Conservation (phyloP, 2,329 filamentous ascomycete species). For the Cladosporium sphaerospermum region DNA sequence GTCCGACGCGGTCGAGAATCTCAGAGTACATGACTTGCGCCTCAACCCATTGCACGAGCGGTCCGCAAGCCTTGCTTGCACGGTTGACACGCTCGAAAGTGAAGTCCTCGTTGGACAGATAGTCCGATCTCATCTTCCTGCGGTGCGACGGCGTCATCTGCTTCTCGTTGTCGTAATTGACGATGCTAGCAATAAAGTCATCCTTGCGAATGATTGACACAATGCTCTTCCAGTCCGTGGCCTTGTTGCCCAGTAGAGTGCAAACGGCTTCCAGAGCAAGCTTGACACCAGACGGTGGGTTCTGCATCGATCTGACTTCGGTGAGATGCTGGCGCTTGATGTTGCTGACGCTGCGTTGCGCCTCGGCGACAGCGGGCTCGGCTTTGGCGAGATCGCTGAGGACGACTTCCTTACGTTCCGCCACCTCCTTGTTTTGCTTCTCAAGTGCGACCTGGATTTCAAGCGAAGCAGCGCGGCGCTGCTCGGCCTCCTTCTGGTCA, state of each 20-base stretch:
- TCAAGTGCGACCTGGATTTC: slow-evolving; percentile 84
- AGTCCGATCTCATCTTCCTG: slow-evolving; percentile 86
- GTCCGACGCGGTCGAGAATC: slow-evolving; percentile 89
- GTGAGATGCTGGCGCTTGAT: slow-evolving; percentile 97
- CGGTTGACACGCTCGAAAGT: slow-evolving; percentile 94
- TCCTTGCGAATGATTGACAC: slow-evolving; percentile 83
- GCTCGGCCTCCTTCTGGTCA: slow-evolving; percentile 89
- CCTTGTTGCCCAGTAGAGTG: slow-evolving; percentile 84
- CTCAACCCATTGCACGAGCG: slow-evolving; percentile 92
- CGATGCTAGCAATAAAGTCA: slow-evolving; percentile 96
- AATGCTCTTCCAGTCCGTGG: slow-evolving; percentile 85
- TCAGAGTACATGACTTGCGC: slow-evolving; percentile 98
- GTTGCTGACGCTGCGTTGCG: slow-evolving; percentile 93
- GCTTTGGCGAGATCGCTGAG: slow-evolving; percentile 81
- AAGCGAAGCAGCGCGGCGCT: slow-evolving; percentile 78
- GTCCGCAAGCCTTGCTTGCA: slow-evolving; percentile 93
- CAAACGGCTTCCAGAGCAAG: slow-evolving; percentile 95
- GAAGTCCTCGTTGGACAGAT: slow-evolving; percentile 87
- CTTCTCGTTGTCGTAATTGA: slow-evolving; percentile 91
- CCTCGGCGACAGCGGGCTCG: slow-evolving; percentile 87
- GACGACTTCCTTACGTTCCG: slow-evolving; percentile 74
- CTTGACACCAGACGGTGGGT: slow-evolving; percentile 82
- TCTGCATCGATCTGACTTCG: slow-evolving; percentile 95
- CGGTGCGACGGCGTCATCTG: slow-evolving; percentile 84
- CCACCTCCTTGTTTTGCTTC: slow-evolving; percentile 83